Conservation (phyloP, 164 flowering plant species). For the Berberis vulgaris region DNA sequence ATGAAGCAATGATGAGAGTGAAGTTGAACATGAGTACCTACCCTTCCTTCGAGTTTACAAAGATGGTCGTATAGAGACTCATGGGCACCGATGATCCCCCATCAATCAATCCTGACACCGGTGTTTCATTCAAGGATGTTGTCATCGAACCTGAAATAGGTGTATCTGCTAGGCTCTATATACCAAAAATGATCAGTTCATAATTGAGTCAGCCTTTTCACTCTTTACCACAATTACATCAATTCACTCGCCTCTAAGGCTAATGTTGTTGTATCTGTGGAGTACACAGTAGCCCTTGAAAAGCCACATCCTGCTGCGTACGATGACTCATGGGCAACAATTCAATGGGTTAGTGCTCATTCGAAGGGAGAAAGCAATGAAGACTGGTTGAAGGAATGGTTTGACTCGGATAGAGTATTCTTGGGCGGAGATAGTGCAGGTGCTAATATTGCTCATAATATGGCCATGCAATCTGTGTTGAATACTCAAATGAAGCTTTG, state of each 20-base stretch:
- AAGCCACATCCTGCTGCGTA: background rate
- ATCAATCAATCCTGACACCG: conserved; percentile 15
- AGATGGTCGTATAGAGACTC: conserved; percentile 17
- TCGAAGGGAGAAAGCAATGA: background rate
- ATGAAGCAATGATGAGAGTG: background rate
- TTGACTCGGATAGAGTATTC: conserved; percentile 19
- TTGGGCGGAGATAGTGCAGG: conserved; percentile 38
- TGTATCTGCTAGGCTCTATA: background rate
- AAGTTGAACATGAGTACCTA: conserved; percentile 14
- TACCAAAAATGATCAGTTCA: background rate
- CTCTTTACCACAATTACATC: background rate
- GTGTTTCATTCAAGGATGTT: conserved; percentile 11
- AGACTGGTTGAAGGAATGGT: conserved; percentile 22
- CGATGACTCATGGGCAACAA: background rate
- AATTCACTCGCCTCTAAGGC: background rate
- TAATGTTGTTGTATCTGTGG: background rate
- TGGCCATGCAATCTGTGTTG: conserved; percentile 14
- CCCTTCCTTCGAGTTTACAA: conserved; percentile 17
- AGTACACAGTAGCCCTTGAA: background rate
- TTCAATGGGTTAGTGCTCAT: background rate
- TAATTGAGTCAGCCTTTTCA: background rate
- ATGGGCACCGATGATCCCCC: conserved; percentile 8
- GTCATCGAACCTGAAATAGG: background rate
- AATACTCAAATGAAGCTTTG: conserved; percentile 7
- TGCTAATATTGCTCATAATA: conserved; percentile 26